Evolutionary conservation across 2,329 filamentous ascomycete genomes (phyloP), one percentile per base, ranked within the genome.

Genomic region (Fusarium phyllophilum): DNA sequence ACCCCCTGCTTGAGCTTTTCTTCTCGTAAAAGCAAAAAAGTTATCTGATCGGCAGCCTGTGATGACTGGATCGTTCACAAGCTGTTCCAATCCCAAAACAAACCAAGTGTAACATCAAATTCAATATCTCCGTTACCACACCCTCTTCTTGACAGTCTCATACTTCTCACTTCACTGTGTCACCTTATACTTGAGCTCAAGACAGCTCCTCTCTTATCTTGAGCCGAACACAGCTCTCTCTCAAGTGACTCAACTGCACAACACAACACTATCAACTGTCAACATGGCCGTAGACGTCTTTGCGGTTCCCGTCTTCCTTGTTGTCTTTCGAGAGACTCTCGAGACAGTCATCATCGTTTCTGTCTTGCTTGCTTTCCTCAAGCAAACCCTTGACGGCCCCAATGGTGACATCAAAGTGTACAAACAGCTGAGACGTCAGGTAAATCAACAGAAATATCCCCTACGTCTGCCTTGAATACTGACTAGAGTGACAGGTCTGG

Each of bases 301-400:
- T 82, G 89, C 92, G 72, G 90, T 94, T 29, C 93, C 92, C 74
- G 90, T 97, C 62, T 97, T 97, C 85, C 95, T 97, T 85, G 93
- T 97, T 81, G 91, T 94, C 83, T 96, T 97, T 81, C 91, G 95
- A 79, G 95, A 97, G 84, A 90, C 91, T 46, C 85, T 97, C 54
- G 94, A 97, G 85, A 93, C 92, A 2, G 91, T 89, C 78, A 94
- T 97, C 79, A 93, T 97, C 77, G 90, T 97, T 72, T 96, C 94
- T 0, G 92, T 97, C n/a, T 86, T 97, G 39, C 88, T 97, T 45
- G 90, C 94, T 29, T 97, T 96, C 81, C 85, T 97, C 66, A 96
- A 96, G 82, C 93, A 96, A 81, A 93, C 92, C 7, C 88, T 97
- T 42, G 86, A 85, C 68, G 90, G 90, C 2, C 89, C 91, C 15